Percentiles rank a stretch among this genome's conserved stretches.
Conservation (phyloP, 257 asterid species). For the Jacaranda copaia region DNA sequence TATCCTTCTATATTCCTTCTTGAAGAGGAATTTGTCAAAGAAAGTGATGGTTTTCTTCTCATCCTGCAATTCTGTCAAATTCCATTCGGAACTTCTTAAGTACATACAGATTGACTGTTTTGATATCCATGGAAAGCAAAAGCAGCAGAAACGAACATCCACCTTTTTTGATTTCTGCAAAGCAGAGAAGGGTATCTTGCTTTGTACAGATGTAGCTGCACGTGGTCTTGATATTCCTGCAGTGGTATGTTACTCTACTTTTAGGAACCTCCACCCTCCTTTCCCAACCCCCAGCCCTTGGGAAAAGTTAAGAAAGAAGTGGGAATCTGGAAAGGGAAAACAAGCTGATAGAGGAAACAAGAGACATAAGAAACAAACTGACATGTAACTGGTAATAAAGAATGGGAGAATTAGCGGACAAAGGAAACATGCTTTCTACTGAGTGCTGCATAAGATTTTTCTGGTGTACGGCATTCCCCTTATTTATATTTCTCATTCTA, state of each 20-base stretch:
- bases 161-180: slow-evolving; percentile 87
- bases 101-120: slow-evolving; percentile 74
- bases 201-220: slow-evolving; percentile 97
- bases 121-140: slow-evolving; percentile 94
- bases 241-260: slow-evolving; percentile 70
- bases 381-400: neutral
- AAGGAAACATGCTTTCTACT: too few species aligned
- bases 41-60: slow-evolving; percentile 99
- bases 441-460: neutral
- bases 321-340: slow-evolving; percentile 1
- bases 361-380: neutral
- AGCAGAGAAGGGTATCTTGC: slow-evolving; percentile 83
- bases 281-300: neutral
- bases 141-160: slow-evolving; percentile 89
- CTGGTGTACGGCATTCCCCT: neutral
- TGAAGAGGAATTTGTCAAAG: slow-evolving; percentile 84
- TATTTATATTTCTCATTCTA: neutral
- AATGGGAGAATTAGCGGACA: neutral
- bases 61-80: slow-evolving; percentile 87
- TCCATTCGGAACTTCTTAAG: slow-evolving; percentile 83
- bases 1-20: slow-evolving; percentile 88
- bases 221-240: slow-evolving; percentile 99
- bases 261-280: neutral
- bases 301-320: neutral
- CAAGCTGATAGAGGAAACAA: slow-evolving; percentile 1